A percentile compares a stretch with the other conserved stretches of the same genome.
phyloP scores from a whole-genome alignment of 140 eudicot species.

The Bidens hawaiensis region DNA sequence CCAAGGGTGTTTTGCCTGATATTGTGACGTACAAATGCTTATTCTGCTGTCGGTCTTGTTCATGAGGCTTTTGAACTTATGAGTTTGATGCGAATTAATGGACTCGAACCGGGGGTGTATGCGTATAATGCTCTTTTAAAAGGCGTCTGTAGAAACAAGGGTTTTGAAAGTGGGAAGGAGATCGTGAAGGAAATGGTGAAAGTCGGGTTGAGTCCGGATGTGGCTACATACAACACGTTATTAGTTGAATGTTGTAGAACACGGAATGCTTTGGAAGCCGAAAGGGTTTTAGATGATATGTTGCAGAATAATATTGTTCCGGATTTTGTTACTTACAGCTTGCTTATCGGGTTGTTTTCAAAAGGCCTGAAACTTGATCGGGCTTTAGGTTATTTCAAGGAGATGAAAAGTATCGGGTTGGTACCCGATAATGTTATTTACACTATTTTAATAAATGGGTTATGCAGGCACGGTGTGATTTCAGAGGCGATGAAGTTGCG shows the following conservation, averaged over 20 bases:
- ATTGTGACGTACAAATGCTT: slow-evolving; percentile 67
- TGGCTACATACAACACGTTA: slow-evolving; percentile 56
- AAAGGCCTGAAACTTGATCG: slow-evolving; percentile 49
- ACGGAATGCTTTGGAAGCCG: slow-evolving; percentile 36
- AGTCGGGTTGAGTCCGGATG: slow-evolving; percentile 64
- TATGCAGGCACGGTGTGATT: slow-evolving; percentile 49
- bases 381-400: slow-evolving; percentile 46
- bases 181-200: slow-evolving; percentile 46
- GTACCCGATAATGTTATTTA: slow-evolving; percentile 69
- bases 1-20: slow-evolving; percentile 59
- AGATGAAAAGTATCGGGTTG: slow-evolving; percentile 54
- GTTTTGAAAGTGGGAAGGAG: slow-evolving; percentile 47
- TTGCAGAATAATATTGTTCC: slow-evolving; percentile 36
- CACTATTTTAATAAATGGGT: slow-evolving; percentile 65
- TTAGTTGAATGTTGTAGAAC: slow-evolving; percentile 58
- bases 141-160: slow-evolving; percentile 54
- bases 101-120: slow-evolving; percentile 45
- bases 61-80: slow-evolving; percentile 52
- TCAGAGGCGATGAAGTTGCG: slow-evolving; percentile 64
- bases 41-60: slow-evolving; percentile 46
- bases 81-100: slow-evolving; percentile 37
- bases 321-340: slow-evolving; percentile 64
- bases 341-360: slow-evolving; percentile 59
- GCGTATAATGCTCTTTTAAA: slow-evolving; percentile 68
- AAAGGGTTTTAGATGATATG: slow-evolving; percentile 46